These are phyloP conservation scores for Hysterangium stoloniferum DNA, from an alignment of 768 basidiomycete genomes.

Conservation along the genomic window DNA sequence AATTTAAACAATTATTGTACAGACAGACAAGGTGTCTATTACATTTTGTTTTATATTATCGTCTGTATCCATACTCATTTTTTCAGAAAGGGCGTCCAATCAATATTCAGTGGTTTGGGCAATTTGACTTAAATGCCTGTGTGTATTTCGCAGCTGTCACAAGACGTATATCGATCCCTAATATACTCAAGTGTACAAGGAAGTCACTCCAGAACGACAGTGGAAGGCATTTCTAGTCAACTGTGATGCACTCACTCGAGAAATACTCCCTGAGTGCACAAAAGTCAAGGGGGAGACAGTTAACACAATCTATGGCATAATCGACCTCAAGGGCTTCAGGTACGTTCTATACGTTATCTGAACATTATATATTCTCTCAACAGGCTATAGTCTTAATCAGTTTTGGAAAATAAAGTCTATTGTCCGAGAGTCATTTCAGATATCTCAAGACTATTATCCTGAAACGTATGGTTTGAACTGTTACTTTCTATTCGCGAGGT, in stretches of 20 bases:
- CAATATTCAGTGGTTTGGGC: slow-evolving; percentile 58
- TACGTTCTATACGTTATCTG: slow-evolving; percentile 22
- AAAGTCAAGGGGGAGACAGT: slow-evolving; percentile 43
- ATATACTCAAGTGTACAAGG: slow-evolving; percentile 41
- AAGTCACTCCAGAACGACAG: slow-evolving; percentile 50
- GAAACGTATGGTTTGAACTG: slow-evolving; percentile 47
- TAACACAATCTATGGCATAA: slow-evolving; percentile 51
- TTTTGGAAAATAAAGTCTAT: slow-evolving; percentile 74
- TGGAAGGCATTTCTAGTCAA: slow-evolving; percentile 60
- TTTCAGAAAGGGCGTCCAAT: slow-evolving; percentile 60
- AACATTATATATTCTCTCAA: not conserved
- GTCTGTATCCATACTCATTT: not conserved
- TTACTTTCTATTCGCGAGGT: not conserved
- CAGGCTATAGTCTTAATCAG: slow-evolving; percentile 40
- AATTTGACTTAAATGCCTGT: slow-evolving; percentile 37
- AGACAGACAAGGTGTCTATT: slow-evolving; percentile 66
- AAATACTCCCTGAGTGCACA: slow-evolving; percentile 59
- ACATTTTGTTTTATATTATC: not conserved
- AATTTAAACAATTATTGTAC: slow-evolving; percentile 1
- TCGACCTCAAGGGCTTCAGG: slow-evolving; percentile 69
- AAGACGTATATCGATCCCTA: not conserved
- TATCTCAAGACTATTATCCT: slow-evolving; percentile 74
- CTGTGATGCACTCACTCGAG: slow-evolving; percentile 54
- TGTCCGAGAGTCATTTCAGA: slow-evolving; percentile 54
- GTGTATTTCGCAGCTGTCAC: not conserved